These are phyloP conservation scores for Coniochaeta ligniaria DNA, from an alignment of 2,329 filamentous ascomycete genomes.

Conservation along the genomic window DNA sequence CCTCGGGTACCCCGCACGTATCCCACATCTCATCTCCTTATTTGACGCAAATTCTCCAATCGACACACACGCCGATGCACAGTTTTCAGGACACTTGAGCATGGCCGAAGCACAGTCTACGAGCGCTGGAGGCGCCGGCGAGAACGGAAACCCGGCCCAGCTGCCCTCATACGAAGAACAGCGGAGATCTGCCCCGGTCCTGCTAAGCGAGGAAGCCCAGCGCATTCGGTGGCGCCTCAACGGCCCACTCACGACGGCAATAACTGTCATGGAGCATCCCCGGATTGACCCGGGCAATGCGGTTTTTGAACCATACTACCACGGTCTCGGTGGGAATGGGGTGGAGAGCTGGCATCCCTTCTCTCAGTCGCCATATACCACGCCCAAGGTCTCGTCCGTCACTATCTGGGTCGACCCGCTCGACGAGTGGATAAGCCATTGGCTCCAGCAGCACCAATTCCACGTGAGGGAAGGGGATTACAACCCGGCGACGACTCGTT, in stretches of 20 bases:
- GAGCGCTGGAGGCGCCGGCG: neutral
- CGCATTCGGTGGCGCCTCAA: neutral
- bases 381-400: neutral
- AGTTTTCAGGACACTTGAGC: too few species aligned
- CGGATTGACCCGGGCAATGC: neutral
- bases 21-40: too few species aligned
- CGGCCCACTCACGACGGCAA: neutral
- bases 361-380: neutral
- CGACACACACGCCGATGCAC: too few species aligned
- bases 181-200: neutral
- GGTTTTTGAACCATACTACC: neutral
- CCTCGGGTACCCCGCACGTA: too few species aligned
- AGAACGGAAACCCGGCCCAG: neutral
- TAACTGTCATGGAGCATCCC: neutral
- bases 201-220: neutral
- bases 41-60: too few species aligned
- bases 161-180: neutral
- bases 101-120: too few species aligned
- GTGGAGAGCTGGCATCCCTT: neutral
- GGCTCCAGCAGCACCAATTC: neutral
- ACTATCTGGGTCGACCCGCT: neutral
- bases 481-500: neutral
- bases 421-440: neutral
- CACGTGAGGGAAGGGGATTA: neutral
- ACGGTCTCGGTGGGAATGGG: neutral